phyloP scores from a whole-genome alignment of 176 grass and related monocot species.

The Musa acuminata region DNA sequence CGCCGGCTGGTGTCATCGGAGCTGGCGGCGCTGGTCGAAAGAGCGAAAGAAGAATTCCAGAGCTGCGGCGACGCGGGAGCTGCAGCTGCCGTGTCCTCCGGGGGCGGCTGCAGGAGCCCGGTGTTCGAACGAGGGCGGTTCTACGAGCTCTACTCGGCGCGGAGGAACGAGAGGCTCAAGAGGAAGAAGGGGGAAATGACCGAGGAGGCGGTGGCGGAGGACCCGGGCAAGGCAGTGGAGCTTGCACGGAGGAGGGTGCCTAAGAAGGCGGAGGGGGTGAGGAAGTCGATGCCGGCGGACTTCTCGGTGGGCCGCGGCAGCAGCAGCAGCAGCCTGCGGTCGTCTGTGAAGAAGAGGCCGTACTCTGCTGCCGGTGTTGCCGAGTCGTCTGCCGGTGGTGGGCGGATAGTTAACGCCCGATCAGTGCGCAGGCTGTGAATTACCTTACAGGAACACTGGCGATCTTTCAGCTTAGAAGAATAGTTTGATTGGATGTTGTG shows the following conservation, averaged over 20 bases:
- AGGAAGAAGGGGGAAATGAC: constrained; percentile 38
- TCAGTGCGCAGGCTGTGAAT: background rate
- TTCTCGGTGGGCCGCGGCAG: background rate
- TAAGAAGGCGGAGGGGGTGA: constrained; percentile 40
- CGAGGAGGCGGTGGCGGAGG: constrained; percentile 32
- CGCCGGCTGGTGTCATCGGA: constrained; percentile 30
- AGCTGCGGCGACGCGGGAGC: constrained; percentile 11
- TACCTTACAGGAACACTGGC: too few species aligned
- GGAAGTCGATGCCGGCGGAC: constrained; percentile 30
- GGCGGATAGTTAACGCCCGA: background rate
- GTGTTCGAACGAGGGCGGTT: constrained; percentile 68
- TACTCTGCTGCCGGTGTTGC: background rate
- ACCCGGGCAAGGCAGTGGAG: constrained; percentile 67
- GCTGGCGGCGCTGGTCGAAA: constrained; percentile 11
- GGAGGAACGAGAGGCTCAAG: constrained; percentile 73
- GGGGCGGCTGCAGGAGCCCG: constrained; percentile 20
- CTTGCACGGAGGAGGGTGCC: constrained; percentile 40
- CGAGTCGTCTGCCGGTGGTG: background rate
- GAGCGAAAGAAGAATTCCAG: constrained; percentile 28
- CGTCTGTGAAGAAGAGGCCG: background rate
- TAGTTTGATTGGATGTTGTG: too few species aligned
- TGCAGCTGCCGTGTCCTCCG: constrained; percentile 13
- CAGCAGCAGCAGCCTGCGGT: background rate
- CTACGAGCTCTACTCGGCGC: constrained; percentile 74
- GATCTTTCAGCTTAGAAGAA: too few species aligned